A percentile compares a stretch with the other conserved stretches of the same genome.
phyloP scores from a whole-genome alignment of 2,329 filamentous ascomycete species.

The Cladophialophora psammophila region DNA sequence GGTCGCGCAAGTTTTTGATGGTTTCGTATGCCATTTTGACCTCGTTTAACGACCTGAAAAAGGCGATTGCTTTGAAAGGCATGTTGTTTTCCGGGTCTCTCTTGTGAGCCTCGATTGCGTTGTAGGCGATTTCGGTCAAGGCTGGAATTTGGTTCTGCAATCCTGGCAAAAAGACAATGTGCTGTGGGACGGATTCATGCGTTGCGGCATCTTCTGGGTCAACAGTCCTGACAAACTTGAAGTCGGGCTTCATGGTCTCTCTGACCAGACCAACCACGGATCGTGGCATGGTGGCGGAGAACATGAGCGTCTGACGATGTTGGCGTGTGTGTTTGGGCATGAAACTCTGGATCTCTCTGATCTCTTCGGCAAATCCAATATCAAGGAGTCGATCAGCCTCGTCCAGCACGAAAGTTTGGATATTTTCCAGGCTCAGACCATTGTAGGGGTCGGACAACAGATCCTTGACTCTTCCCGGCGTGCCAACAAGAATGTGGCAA shows the following conservation, averaged over 20 bases:
- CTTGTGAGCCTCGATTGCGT: constrained; percentile 53
- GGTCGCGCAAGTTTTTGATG: constrained; percentile 61
- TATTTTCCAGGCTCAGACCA: constrained; percentile 55
- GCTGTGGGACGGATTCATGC: constrained; percentile 82
- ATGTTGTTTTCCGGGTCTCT: constrained; percentile 47
- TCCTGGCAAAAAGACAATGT: constrained; percentile 69
- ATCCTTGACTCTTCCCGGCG: constrained; percentile 57
- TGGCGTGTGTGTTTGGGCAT: constrained; percentile 60
- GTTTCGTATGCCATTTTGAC: constrained; percentile 70
- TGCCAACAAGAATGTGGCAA: constrained; percentile 56
- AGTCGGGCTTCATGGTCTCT: constrained; percentile 78
- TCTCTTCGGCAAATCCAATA: constrained; percentile 63
- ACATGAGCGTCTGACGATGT: constrained; percentile 88
- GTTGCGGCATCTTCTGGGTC: constrained; percentile 81
- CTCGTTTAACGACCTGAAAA: constrained; percentile 81
- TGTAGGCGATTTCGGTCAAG: constrained; percentile 76
- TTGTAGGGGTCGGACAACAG: constrained; percentile 53
- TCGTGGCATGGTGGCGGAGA: constrained; percentile 89
- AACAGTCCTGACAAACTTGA: constrained; percentile 92
- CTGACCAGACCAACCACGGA: constrained; percentile 83
- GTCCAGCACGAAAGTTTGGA: constrained; percentile 60
- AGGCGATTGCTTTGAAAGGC: constrained; percentile 96
- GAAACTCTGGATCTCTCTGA: constrained; percentile 59
- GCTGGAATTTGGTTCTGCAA: constrained; percentile 80
- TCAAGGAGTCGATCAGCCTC: constrained; percentile 74